Evolutionary conservation across 164 flowering plant species (phyloP).

Genomic region (Hamamelis virginiana): DNA sequence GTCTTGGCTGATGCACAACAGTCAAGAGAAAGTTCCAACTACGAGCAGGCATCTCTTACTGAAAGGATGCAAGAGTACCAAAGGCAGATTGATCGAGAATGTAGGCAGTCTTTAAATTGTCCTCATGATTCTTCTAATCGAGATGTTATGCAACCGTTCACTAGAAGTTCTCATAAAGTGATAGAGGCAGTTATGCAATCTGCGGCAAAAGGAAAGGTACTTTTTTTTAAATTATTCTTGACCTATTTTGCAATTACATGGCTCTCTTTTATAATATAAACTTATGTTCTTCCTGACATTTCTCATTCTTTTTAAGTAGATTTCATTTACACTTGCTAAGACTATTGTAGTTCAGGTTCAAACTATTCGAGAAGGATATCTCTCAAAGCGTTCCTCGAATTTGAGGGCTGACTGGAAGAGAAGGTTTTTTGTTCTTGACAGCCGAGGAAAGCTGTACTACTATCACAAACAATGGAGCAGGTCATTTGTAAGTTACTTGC

Average conservation of each 20-base stretch:
- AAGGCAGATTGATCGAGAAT: conserved; percentile 86
- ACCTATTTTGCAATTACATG: neutral
- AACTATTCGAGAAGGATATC: conserved; percentile 96
- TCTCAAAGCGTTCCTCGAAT: conserved; percentile 91
- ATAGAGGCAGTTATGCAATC: conserved; percentile 66
- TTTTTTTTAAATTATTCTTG: neutral
- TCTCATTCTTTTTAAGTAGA: too few species aligned
- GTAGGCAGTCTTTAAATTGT: conserved; percentile 61
- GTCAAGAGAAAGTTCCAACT: conserved; percentile 80
- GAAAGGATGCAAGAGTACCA: conserved; percentile 91
- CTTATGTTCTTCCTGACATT: neutral
- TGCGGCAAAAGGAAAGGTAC: conserved; percentile 92
- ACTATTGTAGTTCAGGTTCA: conserved; percentile 65
- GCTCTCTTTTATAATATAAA: neutral
- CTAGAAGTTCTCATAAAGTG: conserved; percentile 57
- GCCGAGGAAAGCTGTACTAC: conserved; percentile 92
- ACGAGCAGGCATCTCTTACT: conserved; percentile 82
- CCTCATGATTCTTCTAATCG: conserved; percentile 57
- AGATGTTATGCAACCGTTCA: conserved; percentile 49
- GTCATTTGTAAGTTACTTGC: conserved; percentile 62
- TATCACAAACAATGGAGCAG: conserved; percentile 75
- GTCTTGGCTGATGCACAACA: conserved; percentile 86
- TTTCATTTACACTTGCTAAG: conserved; percentile 12
- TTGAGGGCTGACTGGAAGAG: conserved; percentile 97
- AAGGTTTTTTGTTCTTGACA: conserved; percentile 94